phyloP scores from a whole-genome alignment of 2,329 filamentous ascomycete species.

The Phialemonium atrogriseum region DNA sequence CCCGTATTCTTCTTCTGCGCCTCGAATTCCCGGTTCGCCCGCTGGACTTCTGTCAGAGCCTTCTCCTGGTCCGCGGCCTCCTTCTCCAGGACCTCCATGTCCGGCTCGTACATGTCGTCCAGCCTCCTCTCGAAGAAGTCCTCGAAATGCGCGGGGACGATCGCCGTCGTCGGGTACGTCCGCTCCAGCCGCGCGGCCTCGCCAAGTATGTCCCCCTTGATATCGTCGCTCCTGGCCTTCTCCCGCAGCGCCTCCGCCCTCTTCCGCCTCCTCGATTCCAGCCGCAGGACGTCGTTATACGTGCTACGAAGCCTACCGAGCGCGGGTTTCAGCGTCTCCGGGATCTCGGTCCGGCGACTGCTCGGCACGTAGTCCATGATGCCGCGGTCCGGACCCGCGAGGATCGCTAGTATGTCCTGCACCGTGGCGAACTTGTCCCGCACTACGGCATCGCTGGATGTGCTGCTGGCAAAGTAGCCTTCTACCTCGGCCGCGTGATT shows the following conservation, averaged over 20 bases:
- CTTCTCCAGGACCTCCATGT: slow-evolving; percentile 60
- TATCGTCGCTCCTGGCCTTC: slow-evolving; percentile 79
- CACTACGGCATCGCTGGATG: slow-evolving; percentile 51
- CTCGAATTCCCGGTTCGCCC: slow-evolving; percentile 72
- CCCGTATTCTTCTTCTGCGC: slow-evolving; percentile 59
- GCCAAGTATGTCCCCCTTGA: slow-evolving; percentile 72
- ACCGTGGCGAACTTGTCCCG: slow-evolving; percentile 71
- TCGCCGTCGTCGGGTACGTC: slow-evolving; percentile 72
- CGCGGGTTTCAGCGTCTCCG: slow-evolving; percentile 70
- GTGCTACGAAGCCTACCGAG: slow-evolving; percentile 68
- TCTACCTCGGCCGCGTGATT: slow-evolving; percentile 70
- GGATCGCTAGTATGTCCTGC: slow-evolving; percentile 64
- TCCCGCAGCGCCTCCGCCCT: slow-evolving; percentile 72
- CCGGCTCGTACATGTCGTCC: slow-evolving; percentile 65
- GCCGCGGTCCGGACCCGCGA: slow-evolving; percentile 71
- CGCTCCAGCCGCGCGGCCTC: slow-evolving; percentile 82
- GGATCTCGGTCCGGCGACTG: slow-evolving; percentile 69
- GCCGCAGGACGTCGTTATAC: slow-evolving; percentile 75
- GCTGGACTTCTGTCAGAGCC: slow-evolving; percentile 58
- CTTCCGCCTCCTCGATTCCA: slow-evolving; percentile 72
- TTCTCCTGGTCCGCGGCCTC: slow-evolving; percentile 72
- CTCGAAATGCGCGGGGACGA: slow-evolving; percentile 87
- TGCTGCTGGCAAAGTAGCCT: slow-evolving; percentile 67
- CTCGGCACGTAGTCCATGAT: slow-evolving; percentile 86
- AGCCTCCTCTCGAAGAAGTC: slow-evolving; percentile 79